Base-by-base conservation (phyloP, 2,329 filamentous ascomycete species). In the Fusarium proliferatum region DNA sequence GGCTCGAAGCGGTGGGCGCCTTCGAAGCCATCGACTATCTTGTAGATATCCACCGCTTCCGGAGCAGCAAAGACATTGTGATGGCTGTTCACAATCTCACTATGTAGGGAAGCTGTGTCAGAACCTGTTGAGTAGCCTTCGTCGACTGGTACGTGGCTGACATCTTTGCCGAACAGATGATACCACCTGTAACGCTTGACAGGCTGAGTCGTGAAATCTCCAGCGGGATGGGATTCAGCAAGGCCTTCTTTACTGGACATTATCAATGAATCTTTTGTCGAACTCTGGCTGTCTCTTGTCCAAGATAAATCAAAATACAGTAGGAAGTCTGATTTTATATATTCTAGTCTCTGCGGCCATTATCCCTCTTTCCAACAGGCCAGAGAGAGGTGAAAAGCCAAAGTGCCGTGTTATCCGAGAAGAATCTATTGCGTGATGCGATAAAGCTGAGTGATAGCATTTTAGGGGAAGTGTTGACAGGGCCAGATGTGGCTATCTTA, bases 221-320 rank as follows among this genome's bases (percentile, higher is more conserved):
- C 28, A 16, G 15, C 15, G 3, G 10, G 28, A 12, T 33, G 17
- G 3, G 46, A 49, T 16, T 49, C 46, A 5, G 9, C 46, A 21
- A 17, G 46, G 15, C 15, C 6, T 10, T 49, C 10, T 33, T 49
- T 49, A 9, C 7, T 9, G 4, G 46, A 33, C 46, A 49, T 49
- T 3, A 9, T 17, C 2, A 10, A n/a, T 8, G 15, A n/a, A 19
- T 30, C 10, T 30, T 8, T 49, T 5, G n/a, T 30, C 7, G 15
- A 10, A n/a, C 19, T 49, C 19, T 49, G 28, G 19, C 21, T 16
- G 42, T 45, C 28, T 30, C 28, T 33, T 21, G 13, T 49, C 9
- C n/a, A 8, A 33, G 21, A 9, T 9, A n/a, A 5, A 12, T 0
- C 0, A 4, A 12, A 2, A 0, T n/a, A n/a, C 21, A 3, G 15